Evolutionary conservation across 2,329 filamentous ascomycete species (phyloP).

Genomic region (Pseudocercospora crystallina): DNA sequence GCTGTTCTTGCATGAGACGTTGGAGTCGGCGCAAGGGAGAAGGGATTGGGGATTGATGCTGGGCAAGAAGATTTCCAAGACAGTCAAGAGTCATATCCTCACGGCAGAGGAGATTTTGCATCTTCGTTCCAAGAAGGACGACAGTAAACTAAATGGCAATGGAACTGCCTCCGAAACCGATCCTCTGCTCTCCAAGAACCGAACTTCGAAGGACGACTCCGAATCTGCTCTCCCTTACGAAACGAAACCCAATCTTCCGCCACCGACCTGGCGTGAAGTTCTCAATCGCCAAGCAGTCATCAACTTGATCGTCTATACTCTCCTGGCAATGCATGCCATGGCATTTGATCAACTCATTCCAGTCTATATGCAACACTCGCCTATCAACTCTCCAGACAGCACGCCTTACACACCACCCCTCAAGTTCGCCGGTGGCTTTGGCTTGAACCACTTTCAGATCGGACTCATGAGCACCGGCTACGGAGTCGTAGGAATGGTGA

Average conservation of each 20-base stretch:
- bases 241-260: conserved; percentile 24
- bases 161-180: conserved; percentile 17
- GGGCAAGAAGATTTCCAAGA: conserved; percentile 62
- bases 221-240: conserved; percentile 18
- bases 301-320: conserved; percentile 74
- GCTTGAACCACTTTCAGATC: conserved; percentile 69
- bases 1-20: conserved; percentile 83
- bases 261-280: conserved; percentile 59
- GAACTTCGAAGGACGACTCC: conserved; percentile 18
- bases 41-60: conserved; percentile 74
- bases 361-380: conserved; percentile 80
- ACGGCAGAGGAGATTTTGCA: conserved; percentile 20
- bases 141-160: conserved; percentile 4
- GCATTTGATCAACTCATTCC: conserved; percentile 55
- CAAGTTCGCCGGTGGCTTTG: conserved; percentile 77
- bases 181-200: conserved; percentile 27
- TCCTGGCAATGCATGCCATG: conserved; percentile 51
- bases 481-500: conserved; percentile 73
- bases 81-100: conserved; percentile 13
- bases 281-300: conserved; percentile 73
- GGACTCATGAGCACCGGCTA: conserved; percentile 84
- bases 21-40: conserved; percentile 66
- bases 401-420: conserved; percentile 58
- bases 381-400: conserved; percentile 39
- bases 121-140: conserved; percentile 8